Evolutionary conservation across 208 protist genomes (phyloP).

Genomic region (Crithidia expoeki): DNA sequence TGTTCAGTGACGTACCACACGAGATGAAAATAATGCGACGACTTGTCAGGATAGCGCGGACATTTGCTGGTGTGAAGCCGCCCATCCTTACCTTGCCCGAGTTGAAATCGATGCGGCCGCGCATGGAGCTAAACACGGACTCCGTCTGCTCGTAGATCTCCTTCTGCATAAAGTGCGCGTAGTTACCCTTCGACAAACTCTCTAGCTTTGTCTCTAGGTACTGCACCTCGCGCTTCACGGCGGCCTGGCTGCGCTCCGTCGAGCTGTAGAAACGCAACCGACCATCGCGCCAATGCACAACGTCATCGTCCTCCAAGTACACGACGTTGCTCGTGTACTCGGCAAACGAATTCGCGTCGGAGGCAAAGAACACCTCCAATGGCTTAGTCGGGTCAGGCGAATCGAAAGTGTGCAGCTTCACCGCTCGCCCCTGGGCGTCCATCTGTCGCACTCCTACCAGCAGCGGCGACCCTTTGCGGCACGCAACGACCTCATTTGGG

Average conservation of each 20-base stretch:
- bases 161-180: slow-evolving; percentile 97
- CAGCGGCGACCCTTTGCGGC: slow-evolving; percentile 91
- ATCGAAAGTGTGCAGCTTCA: slow-evolving; percentile 28
- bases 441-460: slow-evolving; percentile 84
- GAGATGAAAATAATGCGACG: slow-evolving; percentile 93
- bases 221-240: slow-evolving; percentile 54
- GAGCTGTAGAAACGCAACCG: slow-evolving; percentile 60
- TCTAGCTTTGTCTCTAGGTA: slow-evolving; percentile 85
- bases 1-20: slow-evolving; percentile 95
- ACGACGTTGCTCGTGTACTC: slow-evolving; percentile 93
- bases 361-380: slow-evolving; percentile 92
- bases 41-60: slow-evolving; percentile 46
- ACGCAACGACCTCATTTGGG: slow-evolving; percentile 90
- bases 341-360: slow-evolving; percentile 94
- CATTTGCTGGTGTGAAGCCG: slow-evolving; percentile 71
- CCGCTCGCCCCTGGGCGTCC: slow-evolving; percentile 11
- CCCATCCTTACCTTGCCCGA: slow-evolving; percentile 77
- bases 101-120: slow-evolving; percentile 88
- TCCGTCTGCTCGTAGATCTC: slow-evolving; percentile 97
- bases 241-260: slow-evolving; percentile 11
- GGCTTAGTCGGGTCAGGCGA: slow-evolving; percentile 22
- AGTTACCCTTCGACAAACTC: slow-evolving; percentile 91
- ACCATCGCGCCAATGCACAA: slow-evolving; percentile 78
- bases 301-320: slow-evolving; percentile 95
- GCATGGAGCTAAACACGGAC: slow-evolving; percentile 91